Conservation (phyloP, 2,329 filamentous ascomycete species). For the Aspergillus piperis region DNA sequence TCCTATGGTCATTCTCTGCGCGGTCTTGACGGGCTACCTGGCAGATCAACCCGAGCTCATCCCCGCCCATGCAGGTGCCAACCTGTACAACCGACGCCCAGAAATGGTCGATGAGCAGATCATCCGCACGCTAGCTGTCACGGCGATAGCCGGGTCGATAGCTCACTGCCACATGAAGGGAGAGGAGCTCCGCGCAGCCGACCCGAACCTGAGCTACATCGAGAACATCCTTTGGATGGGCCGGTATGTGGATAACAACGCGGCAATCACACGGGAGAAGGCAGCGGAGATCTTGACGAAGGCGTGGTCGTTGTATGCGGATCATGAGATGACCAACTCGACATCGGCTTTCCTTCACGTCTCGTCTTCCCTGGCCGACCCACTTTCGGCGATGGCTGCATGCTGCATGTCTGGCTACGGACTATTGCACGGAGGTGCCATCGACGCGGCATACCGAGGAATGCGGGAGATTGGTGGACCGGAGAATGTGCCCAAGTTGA, state of each 20-base stretch:
- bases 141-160: not conserved
- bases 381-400: constrained; percentile 51
- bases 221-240: not conserved
- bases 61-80: not conserved
- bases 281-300: not conserved
- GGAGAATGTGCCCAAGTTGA: constrained; percentile 54
- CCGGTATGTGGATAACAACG: not conserved
- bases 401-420: constrained; percentile 51
- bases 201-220: not conserved
- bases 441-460: constrained; percentile 57
- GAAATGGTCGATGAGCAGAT: constrained; percentile 1
- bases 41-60: not conserved
- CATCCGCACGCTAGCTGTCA: not conserved
- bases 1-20: not conserved
- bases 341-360: constrained; percentile 58
- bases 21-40: not conserved
- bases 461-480: constrained; percentile 54
- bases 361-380: constrained; percentile 56
- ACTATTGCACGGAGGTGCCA: constrained; percentile 58
- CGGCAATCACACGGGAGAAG: not conserved
- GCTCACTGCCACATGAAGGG: not conserved
- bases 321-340: constrained; percentile 60
- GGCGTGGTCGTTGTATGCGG: constrained; percentile 55
- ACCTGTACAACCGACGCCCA: not conserved
- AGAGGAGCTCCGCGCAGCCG: not conserved